These are phyloP conservation scores for Rhizoclosmatium sp. DNA, from an alignment of 192 early-diverging fungal genomes.

Conservation along the genomic window DNA sequence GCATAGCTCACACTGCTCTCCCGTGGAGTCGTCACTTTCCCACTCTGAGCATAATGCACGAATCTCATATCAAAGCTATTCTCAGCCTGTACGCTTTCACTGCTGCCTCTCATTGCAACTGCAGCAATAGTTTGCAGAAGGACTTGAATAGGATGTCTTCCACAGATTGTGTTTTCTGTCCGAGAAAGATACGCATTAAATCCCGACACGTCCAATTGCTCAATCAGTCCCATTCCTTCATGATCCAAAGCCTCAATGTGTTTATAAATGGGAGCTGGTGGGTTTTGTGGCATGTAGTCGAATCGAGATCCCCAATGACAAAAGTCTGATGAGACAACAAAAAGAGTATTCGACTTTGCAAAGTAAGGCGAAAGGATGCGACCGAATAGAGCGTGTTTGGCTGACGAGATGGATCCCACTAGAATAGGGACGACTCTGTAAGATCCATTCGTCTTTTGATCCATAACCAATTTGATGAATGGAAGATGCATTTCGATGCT, in stretches of 20 bases:
- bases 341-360: conserved; percentile 71
- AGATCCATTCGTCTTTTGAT: conserved; percentile 32
- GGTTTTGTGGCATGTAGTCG: conserved; percentile 63
- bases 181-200: conserved; percentile 76
- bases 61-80: conserved; percentile 62
- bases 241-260: conserved; percentile 83
- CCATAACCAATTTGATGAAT: conserved; percentile 83
- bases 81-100: conserved; percentile 35
- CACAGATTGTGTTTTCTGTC: conserved; percentile 95
- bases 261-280: conserved; percentile 70
- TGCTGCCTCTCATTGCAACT: not conserved
- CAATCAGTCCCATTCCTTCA: conserved; percentile 82
- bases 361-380: conserved; percentile 79
- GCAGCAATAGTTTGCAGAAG: conserved; percentile 61
- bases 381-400: conserved; percentile 74
- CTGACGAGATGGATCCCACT: conserved; percentile 75
- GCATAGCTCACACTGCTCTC: conserved; percentile 73
- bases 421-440: conserved; percentile 89
- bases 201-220: conserved; percentile 59
- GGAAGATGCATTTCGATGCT: conserved; percentile 98
- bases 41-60: conserved; percentile 88
- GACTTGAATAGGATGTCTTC: conserved; percentile 87
- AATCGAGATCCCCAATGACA: conserved; percentile 97
- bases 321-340: conserved; percentile 97
- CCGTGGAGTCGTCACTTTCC: conserved; percentile 54